These are phyloP conservation scores for Hippophae rhamnoides DNA, from an alignment of 306 rosid genomes.

Conservation along the genomic window DNA sequence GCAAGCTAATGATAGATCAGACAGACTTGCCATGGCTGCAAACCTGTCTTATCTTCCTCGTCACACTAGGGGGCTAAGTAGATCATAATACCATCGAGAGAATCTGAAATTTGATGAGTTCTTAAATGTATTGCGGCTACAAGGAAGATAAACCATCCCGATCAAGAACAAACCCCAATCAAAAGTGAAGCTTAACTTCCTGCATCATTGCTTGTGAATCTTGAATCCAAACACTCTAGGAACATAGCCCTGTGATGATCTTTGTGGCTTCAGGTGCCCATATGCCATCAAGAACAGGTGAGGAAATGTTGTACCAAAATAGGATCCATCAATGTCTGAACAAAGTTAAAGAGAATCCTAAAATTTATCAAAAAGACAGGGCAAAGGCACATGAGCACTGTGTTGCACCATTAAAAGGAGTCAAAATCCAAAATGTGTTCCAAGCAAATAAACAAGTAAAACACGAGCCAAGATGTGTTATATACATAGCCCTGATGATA, in stretches of 20 bases:
- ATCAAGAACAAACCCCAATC: constrained; percentile 7
- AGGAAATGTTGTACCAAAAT: constrained; percentile 91
- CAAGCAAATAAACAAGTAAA: no score
- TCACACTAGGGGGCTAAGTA: no score
- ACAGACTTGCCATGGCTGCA: no score
- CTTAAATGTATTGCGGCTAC: no score
- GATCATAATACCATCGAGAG: no score
- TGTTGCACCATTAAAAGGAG: constrained; percentile 7
- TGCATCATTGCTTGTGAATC: constrained; percentile 71
- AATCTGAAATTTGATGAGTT: no score
- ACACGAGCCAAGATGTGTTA: no score
- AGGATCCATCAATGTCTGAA: constrained; percentile 96
- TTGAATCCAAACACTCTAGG: constrained; percentile 87
- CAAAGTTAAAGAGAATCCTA: constrained; percentile 42
- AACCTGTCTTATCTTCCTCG: no score
- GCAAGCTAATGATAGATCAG: no score
- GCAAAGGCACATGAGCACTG: constrained; percentile 15
- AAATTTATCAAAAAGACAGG: not conserved
- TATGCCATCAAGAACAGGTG: constrained; percentile 97
- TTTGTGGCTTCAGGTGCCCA: constrained; percentile 80
- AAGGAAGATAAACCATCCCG: no score
- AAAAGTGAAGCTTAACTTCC: constrained; percentile 15
- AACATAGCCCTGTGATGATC: constrained; percentile 70
- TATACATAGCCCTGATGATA: no score
- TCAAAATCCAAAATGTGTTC: not conserved